phyloP scores from a whole-genome alignment of 306 rosid species.

The Arachis hypogaea region DNA sequence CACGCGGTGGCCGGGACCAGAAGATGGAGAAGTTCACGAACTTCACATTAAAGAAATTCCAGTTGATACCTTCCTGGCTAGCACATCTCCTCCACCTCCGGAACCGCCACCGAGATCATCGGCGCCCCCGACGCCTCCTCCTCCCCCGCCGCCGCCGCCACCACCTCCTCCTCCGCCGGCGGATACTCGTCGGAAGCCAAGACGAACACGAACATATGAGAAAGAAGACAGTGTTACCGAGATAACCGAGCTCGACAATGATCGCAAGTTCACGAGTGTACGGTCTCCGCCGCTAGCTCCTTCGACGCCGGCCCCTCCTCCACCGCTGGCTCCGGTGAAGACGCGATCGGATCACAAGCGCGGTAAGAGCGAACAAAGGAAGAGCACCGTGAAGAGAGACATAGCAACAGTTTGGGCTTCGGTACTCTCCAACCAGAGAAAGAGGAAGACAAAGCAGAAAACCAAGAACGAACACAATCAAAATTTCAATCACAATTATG shows the following conservation, averaged over 20 bases:
- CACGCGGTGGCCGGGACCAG: conserved; percentile 18
- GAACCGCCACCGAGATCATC: conserved; percentile 33
- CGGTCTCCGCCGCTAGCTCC: conserved; percentile 34
- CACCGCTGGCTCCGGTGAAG: conserved; percentile 36
- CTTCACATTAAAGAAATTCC: conserved; percentile 62
- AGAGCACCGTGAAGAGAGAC: conserved; percentile 54
- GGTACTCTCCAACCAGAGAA: conserved; percentile 60
- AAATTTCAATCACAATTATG: conserved; percentile 27
- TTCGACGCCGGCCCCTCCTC: conserved; percentile 18
- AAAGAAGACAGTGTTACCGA: conserved; percentile 8
- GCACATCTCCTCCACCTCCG: conserved; percentile 37
- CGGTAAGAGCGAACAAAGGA: conserved; percentile 40
- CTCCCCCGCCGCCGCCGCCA: conserved; percentile 45
- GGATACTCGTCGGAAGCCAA: background rate
- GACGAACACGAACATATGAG: conserved; percentile 13
- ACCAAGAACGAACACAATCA: conserved; percentile 23
- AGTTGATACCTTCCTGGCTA: conserved; percentile 54
- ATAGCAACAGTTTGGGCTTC: conserved; percentile 70
- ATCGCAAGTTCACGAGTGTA: conserved; percentile 12
- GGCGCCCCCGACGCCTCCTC: conserved; percentile 49
- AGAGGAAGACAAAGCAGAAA: conserved; percentile 62
- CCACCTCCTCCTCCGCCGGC: conserved; percentile 49
- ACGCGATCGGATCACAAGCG: conserved; percentile 40
- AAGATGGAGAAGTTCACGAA: conserved; percentile 18
- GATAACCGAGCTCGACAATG: conserved; percentile 37